These are phyloP conservation scores for Calonectria henricotiae DNA, from an alignment of 2,329 filamentous ascomycete genomes.

Conservation along the genomic window DNA sequence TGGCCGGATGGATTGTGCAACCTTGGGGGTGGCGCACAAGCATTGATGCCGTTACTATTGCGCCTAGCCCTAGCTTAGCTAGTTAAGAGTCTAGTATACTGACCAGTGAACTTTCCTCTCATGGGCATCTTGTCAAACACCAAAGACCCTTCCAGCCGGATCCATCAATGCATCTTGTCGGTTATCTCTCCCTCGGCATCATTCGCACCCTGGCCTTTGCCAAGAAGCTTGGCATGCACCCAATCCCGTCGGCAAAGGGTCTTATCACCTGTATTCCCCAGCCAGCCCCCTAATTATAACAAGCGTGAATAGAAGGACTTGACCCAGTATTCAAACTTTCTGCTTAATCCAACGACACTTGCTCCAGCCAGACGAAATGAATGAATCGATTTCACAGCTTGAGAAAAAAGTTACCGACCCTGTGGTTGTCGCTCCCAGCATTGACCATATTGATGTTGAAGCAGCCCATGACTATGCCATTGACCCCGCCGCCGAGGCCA, in stretches of 20 bases:
- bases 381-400: neutral
- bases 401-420: constrained; percentile 8
- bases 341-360: neutral
- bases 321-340: neutral
- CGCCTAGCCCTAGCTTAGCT: too few species aligned
- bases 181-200: constrained; percentile 7
- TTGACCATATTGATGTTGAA: constrained; percentile 51
- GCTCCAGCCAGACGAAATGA: neutral
- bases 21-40: too few species aligned
- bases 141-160: neutral
- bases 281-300: neutral
- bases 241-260: constrained; percentile 19
- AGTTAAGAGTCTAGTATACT: neutral
- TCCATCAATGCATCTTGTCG: neutral
- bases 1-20: too few species aligned
- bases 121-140: neutral
- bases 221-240: constrained; percentile 4
- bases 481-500: constrained; percentile 16
- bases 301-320: neutral
- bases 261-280: neutral
- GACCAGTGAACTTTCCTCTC: neutral
- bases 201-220: neutral
- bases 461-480: constrained; percentile 35
- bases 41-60: too few species aligned
- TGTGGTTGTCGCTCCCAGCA: constrained; percentile 31